Evolutionary conservation across 192 early-diverging fungal genomes (phyloP).

Genomic region (Pilaira anomala): DNA sequence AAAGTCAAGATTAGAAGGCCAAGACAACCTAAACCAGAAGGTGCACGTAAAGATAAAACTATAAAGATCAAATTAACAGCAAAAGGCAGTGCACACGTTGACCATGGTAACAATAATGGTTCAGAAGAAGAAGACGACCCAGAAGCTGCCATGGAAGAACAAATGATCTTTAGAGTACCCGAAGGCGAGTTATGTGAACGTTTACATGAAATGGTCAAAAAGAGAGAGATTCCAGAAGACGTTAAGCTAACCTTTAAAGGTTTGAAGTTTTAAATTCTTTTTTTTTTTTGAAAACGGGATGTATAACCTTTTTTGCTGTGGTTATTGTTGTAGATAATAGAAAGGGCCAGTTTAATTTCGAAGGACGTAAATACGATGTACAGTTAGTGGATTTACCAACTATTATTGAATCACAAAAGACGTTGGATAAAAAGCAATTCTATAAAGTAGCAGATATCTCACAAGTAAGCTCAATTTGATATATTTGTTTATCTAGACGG

Average conservation of each 20-base stretch:
- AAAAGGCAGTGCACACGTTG: slow-evolving; percentile 9
- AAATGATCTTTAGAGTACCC: slow-evolving; percentile 73
- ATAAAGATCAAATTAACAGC: slow-evolving; percentile 37
- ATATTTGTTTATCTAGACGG: background rate
- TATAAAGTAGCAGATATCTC: slow-evolving; percentile 85
- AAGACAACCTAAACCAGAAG: slow-evolving; percentile 13
- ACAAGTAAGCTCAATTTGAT: slow-evolving; percentile 51
- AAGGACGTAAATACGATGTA: slow-evolving; percentile 52
- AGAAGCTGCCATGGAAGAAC: slow-evolving; percentile 77
- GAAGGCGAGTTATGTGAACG: slow-evolving; percentile 46
- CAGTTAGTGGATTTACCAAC: slow-evolving; percentile 80
- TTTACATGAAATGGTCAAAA: slow-evolving; percentile 52
- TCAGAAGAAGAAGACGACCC: slow-evolving; percentile 59
- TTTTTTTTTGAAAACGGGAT: too few relatives aligned
- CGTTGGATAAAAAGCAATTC: slow-evolving; percentile 79
- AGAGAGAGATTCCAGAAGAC: slow-evolving; percentile 39
- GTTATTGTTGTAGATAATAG: slow-evolving; percentile 46
- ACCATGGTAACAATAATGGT: slow-evolving; percentile 7
- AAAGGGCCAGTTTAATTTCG: slow-evolving; percentile 55
- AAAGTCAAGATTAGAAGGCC: slow-evolving; percentile 18
- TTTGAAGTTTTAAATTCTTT: background rate
- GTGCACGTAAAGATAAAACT: slow-evolving; percentile 12
- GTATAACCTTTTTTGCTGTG: background rate
- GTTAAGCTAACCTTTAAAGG: slow-evolving; percentile 39
- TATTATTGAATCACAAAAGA: slow-evolving; percentile 86